Evolutionary conservation across 1,139 yeast species (phyloP).

Genomic region (Suhomyces panamericanus): DNA sequence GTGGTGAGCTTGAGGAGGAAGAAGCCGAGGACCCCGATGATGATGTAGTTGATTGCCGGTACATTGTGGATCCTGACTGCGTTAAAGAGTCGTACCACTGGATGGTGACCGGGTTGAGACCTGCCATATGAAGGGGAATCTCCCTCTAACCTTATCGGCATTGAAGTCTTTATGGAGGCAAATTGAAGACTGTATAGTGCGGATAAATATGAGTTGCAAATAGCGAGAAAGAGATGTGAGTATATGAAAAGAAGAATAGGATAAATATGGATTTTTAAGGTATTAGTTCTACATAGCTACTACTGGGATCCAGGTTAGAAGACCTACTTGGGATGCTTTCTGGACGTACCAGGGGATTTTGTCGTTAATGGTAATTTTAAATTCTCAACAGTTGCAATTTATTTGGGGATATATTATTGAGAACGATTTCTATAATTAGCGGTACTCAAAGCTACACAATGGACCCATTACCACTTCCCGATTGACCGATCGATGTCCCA

Average conservation of each 20-base stretch:
- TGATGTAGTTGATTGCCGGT: slow-evolving; percentile 56
- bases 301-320: no score
- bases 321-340: no score
- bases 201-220: background rate
- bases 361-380: no score
- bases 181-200: slow-evolving; percentile 1
- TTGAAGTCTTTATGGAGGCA: slow-evolving; percentile 9
- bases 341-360: no score
- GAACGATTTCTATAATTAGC: no score
- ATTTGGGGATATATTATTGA: no score
- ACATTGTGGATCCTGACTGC: slow-evolving; percentile 38
- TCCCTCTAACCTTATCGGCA: slow-evolving; percentile 28
- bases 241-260: background rate
- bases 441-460: no score
- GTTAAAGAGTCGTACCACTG: slow-evolving; percentile 29
- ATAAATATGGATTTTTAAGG: no score
- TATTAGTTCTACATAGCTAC: no score
- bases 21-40: slow-evolving; percentile 48
- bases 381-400: no score
- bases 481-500: no score
- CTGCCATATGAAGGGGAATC: slow-evolving; percentile 8
- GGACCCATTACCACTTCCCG: no score
- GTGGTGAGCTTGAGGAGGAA: slow-evolving; percentile 55
- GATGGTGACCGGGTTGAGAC: slow-evolving; percentile 5
- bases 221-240: background rate